Evolutionary conservation across 73 alveolate genomes (phyloP), one percentile per base, ranked within the genome.

Genomic region (Blepharisma japonicum): DNA sequence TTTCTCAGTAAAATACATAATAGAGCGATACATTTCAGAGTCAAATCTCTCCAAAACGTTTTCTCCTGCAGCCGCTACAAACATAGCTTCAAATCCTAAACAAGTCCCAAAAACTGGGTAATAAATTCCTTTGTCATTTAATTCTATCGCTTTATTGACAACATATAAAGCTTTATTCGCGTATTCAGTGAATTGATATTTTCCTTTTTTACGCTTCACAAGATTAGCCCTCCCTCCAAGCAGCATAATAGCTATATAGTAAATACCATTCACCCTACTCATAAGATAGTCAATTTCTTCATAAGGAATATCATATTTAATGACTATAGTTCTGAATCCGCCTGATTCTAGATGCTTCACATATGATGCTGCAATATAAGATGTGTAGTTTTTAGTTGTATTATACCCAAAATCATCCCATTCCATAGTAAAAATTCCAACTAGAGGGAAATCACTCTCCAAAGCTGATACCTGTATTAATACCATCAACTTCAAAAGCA

Each of bases 61-160:
- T 67, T 6, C 72, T 79, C 56, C 42, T 67, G 8, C 80, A 38
- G 42, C 42, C 3, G 42, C 42, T n/a, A 51, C 46, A 18, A 61
- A 68, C 14, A 79, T 79, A 45, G 50, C 38, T 68, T 79, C 85
- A 79, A 68, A 68, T 0, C 96, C 96, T 55, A 78, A 81, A 81
- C 96, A 90, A 9, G 84, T 84, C 6, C 93, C 96, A 50, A 71
- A 20, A 6, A 90, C 45, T 5, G 96, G 96, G 86, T 78, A 87
- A 46, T 68, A 68, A 38, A 46, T 82, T 39, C 92, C 96, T 55
- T 51, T 48, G 50, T 90, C 86, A 71, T 83, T 88, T 5, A 68
- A 4, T 77, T 79, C 38, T 6, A 32, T 48, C 0, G 88, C 89
- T n/a, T 81, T 67, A 6, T 55, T 47, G 55, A 71, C 11, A 45